A percentile compares a stretch with the other conserved stretches of the same genome.
phyloP scores from a whole-genome alignment of 441 rosid genomes.

The Eutrema salsugineum region DNA sequence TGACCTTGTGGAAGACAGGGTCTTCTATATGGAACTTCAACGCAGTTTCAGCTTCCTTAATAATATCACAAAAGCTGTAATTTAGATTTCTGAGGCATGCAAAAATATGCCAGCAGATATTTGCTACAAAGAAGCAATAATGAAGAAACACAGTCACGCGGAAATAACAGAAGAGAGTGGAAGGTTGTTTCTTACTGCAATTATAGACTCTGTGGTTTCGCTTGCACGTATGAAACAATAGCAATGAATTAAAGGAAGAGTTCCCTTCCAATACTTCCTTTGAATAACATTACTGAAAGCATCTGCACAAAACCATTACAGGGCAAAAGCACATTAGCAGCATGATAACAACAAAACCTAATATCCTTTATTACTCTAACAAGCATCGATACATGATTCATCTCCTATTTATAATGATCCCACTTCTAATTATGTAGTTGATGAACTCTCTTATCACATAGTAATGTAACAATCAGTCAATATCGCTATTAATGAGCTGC shows the following conservation, averaged over 20 bases:
- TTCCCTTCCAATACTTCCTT: slow-evolving; percentile 65
- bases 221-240: slow-evolving; percentile 82
- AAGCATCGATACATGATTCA: neutral
- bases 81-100: neutral
- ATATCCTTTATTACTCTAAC: neutral
- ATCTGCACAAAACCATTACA: slow-evolving; percentile 43
- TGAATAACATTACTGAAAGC: slow-evolving; percentile 54
- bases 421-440: neutral
- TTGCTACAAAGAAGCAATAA: neutral
- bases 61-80: neutral
- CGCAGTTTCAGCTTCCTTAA: slow-evolving; percentile 70
- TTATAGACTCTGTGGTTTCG: slow-evolving; percentile 59
- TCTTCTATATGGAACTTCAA: slow-evolving; percentile 52
- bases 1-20: slow-evolving; percentile 65
- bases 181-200: slow-evolving; percentile 42
- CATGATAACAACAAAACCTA: neutral
- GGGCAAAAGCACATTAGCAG: neutral
- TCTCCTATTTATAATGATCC: neutral
- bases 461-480: neutral
- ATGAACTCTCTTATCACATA: neutral
- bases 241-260: slow-evolving; percentile 79
- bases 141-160: neutral
- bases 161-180: neutral
- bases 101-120: neutral
- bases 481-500: neutral